Base-by-base conservation (phyloP, 495 filamentous ascomycete genomes). In the Bombardia bombarda region DNA sequence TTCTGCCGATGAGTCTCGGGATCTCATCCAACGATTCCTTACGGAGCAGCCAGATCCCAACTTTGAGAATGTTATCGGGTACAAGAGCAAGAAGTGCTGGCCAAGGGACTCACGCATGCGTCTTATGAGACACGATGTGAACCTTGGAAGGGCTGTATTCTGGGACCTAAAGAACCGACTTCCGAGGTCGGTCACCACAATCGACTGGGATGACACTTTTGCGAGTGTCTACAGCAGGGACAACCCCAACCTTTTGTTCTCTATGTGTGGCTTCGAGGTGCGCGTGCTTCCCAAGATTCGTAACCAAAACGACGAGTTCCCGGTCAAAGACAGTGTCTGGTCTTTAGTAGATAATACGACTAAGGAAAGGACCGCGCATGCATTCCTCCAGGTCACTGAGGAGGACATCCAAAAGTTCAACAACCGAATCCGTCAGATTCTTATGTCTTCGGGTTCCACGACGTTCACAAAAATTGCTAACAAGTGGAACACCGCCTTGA, bases 381-480 rank as follows among this genome's bases (percentile, higher is more conserved):
- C 93, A 12, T 99, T 99, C 77, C 72, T 99, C 31, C 89, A 96
- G 58, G 93, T 99, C 25, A 97, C 93, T 0, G 90, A 99, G 58
- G 93, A 97, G 63, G 92, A 97, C 53, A 90, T 97, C 46, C 86
- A 93, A 46, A 97, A 97, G 63, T 99, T 99, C 70, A 99, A 99
- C 63, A 99, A 99, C 56, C 79, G 93, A 7, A 97, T 99, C 58
- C 83, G 93, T 32, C 93, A 99, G 57, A 97, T 99, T 60, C 77
- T 99, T 21, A 99, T 99, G 93, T 95, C 88, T 10, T 97, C 90
- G 47, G 93, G 93, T 20, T 95, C 88, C 3, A 99, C 93, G 3
- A 99, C 93, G 1, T 99, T 99, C 72, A 99, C 93, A 37, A 99
- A 99, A 77, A 99, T 99, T 55, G 93, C 93, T 36, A 99, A 99